Conservation (phyloP, 208 protist genomes). For the Trypanosoma rangeli region DNA sequence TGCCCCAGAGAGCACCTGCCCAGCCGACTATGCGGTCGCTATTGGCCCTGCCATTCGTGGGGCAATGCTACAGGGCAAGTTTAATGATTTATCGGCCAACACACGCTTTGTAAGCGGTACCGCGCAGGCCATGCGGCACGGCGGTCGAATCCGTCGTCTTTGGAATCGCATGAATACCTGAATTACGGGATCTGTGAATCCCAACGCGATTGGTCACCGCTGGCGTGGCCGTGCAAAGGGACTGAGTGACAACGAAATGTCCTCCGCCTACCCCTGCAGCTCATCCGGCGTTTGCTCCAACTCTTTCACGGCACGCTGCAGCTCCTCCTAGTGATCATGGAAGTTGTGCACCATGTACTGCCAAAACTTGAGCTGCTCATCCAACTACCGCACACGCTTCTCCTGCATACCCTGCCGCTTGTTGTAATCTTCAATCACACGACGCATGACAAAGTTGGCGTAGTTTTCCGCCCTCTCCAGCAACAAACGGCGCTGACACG, state of each 20-base stretch:
- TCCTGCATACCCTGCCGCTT: conserved; percentile 90
- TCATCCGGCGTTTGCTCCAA: conserved; percentile 73
- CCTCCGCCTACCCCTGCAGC: conserved; percentile 68
- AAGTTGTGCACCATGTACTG: conserved; percentile 94
- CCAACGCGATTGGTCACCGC: conserved; percentile 85
- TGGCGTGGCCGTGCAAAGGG: conserved; percentile 81
- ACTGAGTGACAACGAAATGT: conserved; percentile 81
- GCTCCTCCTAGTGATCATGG: conserved; percentile 90
- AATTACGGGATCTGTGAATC: conserved; percentile 49
- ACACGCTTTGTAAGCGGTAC: conserved; percentile 85
- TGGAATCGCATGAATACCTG: conserved; percentile 34
- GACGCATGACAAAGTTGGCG: conserved; percentile 86
- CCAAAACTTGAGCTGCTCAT: conserved; percentile 92
- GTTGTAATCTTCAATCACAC: conserved; percentile 82
- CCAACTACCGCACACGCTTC: conserved; percentile 74
- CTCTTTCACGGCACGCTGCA: conserved; percentile 70
- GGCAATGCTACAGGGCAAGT: conserved; percentile 86
- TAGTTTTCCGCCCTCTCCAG: conserved; percentile 86
- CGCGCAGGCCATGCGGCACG: conserved; percentile 63
- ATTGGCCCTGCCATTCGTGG: conserved; percentile 80
- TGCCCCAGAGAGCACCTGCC: conserved; percentile 60
- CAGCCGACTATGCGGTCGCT: conserved; percentile 89
- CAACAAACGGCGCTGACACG: conserved; percentile 71
- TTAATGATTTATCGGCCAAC: conserved; percentile 65
- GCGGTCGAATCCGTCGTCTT: conserved; percentile 41